These are phyloP conservation scores for Eutypella sp. DNA, from an alignment of 2,329 filamentous ascomycete genomes.

Conservation along the genomic window DNA sequence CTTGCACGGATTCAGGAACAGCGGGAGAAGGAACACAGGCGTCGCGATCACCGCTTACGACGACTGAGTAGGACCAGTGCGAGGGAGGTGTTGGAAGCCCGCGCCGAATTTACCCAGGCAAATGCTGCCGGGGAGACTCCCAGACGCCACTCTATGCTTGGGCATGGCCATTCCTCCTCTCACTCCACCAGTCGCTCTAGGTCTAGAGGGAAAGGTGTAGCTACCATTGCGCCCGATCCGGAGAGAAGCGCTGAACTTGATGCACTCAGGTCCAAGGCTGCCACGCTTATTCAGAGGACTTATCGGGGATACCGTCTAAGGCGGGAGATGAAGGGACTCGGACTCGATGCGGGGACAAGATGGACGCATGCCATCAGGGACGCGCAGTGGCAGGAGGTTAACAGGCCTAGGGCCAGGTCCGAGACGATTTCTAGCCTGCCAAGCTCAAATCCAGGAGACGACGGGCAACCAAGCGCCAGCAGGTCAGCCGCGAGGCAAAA, in stretches of 20 bases:
- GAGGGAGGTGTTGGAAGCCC: conserved; percentile 21
- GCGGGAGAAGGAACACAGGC: conserved; percentile 39
- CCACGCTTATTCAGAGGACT: conserved; percentile 60
- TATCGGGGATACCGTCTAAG: conserved; percentile 74
- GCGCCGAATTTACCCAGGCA: conserved; percentile 29
- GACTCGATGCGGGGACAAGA: conserved; percentile 62
- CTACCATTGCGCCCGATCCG: conserved; percentile 1
- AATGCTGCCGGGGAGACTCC: conserved; percentile 15
- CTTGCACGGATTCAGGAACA: conserved; percentile 45
- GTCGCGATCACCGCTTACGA: conserved; percentile 32
- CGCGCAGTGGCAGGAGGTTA: conserved; percentile 48
- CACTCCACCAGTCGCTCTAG: conserved; percentile 8
- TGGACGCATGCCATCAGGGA: conserved; percentile 65
- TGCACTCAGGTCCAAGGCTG: conserved; percentile 37
- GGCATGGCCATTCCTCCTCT: conserved; percentile 1
- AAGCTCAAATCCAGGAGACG: conserved; percentile 5
- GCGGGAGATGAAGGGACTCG: conserved; percentile 64
- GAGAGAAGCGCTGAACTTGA: conserved; percentile 14
- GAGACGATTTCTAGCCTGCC: conserved; percentile 11
- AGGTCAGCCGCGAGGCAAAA: conserved; percentile 52
- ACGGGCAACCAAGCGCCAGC: conserved; percentile 15
- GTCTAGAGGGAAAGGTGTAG: conserved; percentile 5
- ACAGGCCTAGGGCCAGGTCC: conserved; percentile 36
- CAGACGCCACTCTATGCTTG: conserved; percentile 6
- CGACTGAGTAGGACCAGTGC: conserved; percentile 12